These are phyloP conservation scores for Phialemoniopsis sp. DNA, from an alignment of 2,329 filamentous ascomycete species.

Conservation along the genomic window DNA sequence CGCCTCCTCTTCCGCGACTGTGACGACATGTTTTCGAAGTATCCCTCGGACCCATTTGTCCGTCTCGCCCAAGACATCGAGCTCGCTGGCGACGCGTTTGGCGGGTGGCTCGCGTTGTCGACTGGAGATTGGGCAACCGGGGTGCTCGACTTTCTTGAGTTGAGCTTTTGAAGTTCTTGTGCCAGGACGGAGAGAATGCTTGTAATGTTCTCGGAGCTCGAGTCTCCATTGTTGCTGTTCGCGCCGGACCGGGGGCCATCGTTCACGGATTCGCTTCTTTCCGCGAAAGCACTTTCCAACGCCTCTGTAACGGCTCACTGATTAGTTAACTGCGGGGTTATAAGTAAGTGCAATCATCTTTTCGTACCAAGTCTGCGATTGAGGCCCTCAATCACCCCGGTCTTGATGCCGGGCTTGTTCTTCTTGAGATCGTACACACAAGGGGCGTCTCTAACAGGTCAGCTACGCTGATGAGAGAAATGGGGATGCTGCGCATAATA, in stretches of 20 bases:
- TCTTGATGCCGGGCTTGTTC: constrained; percentile 4
- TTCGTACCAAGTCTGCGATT: constrained; percentile 3
- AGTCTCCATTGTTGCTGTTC: not conserved
- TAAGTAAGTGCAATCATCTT: no score
- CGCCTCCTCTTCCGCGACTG: constrained; percentile 1
- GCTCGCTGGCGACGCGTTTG: constrained; percentile 1
- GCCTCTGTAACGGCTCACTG: not conserved
- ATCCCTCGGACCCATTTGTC: not conserved
- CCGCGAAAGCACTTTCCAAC: not conserved
- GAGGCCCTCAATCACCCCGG: constrained; percentile 3
- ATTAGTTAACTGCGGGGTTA: not conserved
- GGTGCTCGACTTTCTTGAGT: not conserved
- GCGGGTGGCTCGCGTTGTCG: no score
- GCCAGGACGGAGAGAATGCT: constrained; percentile 2
- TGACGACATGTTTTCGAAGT: not conserved
- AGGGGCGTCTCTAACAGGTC: not conserved
- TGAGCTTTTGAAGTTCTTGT: constrained; percentile 2
- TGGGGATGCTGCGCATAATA: not conserved
- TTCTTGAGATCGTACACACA: constrained; percentile 4
- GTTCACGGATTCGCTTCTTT: not conserved
- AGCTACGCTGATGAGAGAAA: not conserved
- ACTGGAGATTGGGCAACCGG: no score
- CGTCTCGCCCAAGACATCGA: not conserved
- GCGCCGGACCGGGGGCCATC: not conserved
- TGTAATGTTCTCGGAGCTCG: not conserved